These are phyloP conservation scores for Allium fistulosum DNA, from an alignment of 106 monocot species.

Conservation along the genomic window DNA sequence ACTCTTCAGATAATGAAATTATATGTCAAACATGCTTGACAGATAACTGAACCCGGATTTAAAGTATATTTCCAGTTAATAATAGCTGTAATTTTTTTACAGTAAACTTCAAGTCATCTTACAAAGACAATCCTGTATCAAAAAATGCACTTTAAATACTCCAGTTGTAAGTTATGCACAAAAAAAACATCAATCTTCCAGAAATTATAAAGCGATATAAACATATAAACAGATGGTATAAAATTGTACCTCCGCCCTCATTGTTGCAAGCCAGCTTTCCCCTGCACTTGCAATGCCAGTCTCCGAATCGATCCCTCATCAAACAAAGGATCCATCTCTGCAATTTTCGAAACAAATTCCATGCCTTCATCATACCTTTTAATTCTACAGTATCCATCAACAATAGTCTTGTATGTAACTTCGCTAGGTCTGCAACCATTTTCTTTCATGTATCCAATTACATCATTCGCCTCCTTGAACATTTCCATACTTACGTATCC, in stretches of 20 bases:
- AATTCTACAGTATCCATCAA: conserved; percentile 64
- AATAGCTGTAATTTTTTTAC: no score
- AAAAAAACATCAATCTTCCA: no score
- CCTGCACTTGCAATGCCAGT: conserved; percentile 26
- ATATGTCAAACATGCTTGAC: no score
- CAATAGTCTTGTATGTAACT: conserved; percentile 49
- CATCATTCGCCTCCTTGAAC: conserved; percentile 67
- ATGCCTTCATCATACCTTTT: conserved; percentile 41
- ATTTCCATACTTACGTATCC: conserved; percentile 48
- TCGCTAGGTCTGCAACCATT: conserved; percentile 52
- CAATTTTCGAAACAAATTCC: conserved; percentile 46
- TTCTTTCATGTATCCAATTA: conserved; percentile 64
- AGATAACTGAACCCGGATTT: no score
- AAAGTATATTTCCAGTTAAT: no score
- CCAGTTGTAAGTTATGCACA: no score
- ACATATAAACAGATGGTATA: no score
- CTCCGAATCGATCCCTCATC: conserved; percentile 26
- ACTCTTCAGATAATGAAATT: no score
- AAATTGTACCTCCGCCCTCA: background rate
- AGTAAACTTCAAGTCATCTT: no score
- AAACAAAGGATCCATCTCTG: conserved; percentile 49
- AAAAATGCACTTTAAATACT: no score
- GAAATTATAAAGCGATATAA: no score
- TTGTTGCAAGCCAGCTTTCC: conserved; percentile 7
- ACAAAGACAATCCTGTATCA: no score